These are phyloP conservation scores for Hymenoscyphus fraxineus DNA, from an alignment of 2,329 filamentous ascomycete genomes.

Conservation along the genomic window DNA sequence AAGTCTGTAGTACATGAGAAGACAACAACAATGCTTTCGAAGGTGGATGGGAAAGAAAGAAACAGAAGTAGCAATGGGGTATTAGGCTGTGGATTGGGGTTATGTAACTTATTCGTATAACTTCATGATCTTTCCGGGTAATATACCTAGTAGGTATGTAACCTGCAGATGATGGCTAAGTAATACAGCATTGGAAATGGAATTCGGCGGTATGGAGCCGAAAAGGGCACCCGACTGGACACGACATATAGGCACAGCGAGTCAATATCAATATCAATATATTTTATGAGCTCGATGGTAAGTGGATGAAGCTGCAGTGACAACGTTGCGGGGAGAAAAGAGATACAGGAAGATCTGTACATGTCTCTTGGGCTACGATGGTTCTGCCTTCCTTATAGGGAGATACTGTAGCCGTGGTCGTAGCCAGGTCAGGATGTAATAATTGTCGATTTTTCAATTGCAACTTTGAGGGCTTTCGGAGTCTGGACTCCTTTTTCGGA, in stretches of 20 bases:
- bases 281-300: background rate
- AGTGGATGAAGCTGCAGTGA: background rate
- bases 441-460: background rate
- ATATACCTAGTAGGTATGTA: background rate
- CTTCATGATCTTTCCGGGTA: background rate
- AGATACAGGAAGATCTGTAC: background rate
- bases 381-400: background rate
- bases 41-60: background rate
- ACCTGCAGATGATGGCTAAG: conserved; percentile 1
- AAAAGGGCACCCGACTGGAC: background rate
- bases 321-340: background rate
- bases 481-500: background rate
- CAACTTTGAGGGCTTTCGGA: background rate
- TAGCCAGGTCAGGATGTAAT: background rate
- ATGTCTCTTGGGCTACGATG: background rate
- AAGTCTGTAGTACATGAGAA: background rate
- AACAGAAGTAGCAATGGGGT: background rate
- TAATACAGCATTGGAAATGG: background rate
- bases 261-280: background rate
- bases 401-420: no score
- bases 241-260: background rate
- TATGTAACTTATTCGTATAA: background rate
- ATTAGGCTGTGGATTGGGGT: background rate
- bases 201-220: background rate
- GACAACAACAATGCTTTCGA: background rate